Conservation (phyloP, 2,329 filamentous ascomycete genomes). For the Penicillium sp. region DNA sequence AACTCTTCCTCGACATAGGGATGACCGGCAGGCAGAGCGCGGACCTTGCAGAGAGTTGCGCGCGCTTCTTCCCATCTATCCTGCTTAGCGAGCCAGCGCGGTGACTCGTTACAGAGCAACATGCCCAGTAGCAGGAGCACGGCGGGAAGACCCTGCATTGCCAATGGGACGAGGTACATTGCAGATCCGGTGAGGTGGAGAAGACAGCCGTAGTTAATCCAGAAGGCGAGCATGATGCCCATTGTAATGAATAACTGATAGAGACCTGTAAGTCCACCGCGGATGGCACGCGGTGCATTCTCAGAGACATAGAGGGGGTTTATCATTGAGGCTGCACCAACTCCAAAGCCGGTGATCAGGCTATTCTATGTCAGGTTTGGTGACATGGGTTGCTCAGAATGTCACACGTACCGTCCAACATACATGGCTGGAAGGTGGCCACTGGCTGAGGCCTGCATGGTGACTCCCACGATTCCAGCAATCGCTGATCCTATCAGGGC, state of each 20-base stretch:
- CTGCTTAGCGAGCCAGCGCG: conserved; percentile 62
- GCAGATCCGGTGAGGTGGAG: conserved; percentile 47
- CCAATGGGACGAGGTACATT: conserved; percentile 58
- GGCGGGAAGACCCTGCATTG: conserved; percentile 61
- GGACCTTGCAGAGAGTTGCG: conserved; percentile 52
- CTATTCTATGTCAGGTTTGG: conserved; percentile 7
- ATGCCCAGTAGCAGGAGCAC: conserved; percentile 57
- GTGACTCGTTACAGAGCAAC: conserved; percentile 60
- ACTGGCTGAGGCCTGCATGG: conserved; percentile 59
- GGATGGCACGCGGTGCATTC: conserved; percentile 55
- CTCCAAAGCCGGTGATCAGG: conserved; percentile 50
- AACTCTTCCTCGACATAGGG: conserved; percentile 57
- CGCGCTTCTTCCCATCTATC: conserved; percentile 64
- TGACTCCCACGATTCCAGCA: conserved; percentile 56
- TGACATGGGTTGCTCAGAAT: neutral
- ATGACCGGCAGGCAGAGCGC: conserved; percentile 50
- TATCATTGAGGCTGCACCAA: conserved; percentile 52
- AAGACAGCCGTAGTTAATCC: conserved; percentile 53
- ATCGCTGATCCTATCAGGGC: conserved; percentile 54
- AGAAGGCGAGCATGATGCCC: conserved; percentile 44
- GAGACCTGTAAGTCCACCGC: conserved; percentile 56
- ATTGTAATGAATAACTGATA: conserved; percentile 55
- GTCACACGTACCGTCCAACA: conserved; percentile 51
- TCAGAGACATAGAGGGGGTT: conserved; percentile 59
- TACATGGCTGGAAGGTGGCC: conserved; percentile 61